Evolutionary conservation across 129 eudicot species (phyloP).

Genomic region (Chrysanthemum seticuspe): DNA sequence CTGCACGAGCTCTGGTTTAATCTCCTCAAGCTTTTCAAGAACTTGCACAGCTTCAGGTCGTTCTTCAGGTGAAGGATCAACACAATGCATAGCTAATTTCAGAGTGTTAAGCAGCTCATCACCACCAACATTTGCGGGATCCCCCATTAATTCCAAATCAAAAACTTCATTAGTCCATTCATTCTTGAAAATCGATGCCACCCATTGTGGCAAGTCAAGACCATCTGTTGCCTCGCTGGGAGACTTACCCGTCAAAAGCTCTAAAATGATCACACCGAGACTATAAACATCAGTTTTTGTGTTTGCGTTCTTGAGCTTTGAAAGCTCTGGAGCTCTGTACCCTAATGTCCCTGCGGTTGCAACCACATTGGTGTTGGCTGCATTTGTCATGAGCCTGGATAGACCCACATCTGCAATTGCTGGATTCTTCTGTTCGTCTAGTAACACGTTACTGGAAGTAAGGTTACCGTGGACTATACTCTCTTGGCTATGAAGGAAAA

Average conservation of each 20-base stretch:
- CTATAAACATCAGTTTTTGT: conserved; percentile 80
- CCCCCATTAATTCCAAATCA: conserved; percentile 83
- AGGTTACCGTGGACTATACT: conserved; percentile 69
- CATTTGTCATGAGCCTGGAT: conserved; percentile 72
- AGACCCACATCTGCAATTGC: conserved; percentile 80
- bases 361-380: conserved; percentile 69
- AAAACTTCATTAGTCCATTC: conserved; percentile 95
- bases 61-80: conserved; percentile 74
- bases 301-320: conserved; percentile 69
- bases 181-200: conserved; percentile 83
- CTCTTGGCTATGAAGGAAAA: conserved; percentile 64
- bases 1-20: conserved; percentile 51
- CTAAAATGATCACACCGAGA: conserved; percentile 84
- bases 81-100: conserved; percentile 83
- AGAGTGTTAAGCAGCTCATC: conserved; percentile 70
- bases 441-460: conserved; percentile 67
- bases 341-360: conserved; percentile 85
- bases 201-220: conserved; percentile 89
- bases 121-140: conserved; percentile 54
- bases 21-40: conserved; percentile 70
- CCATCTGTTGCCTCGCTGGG: conserved; percentile 82
- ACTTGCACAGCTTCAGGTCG: conserved; percentile 74
- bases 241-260: conserved; percentile 83
- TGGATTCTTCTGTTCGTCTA: conserved; percentile 60
- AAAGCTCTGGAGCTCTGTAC: conserved; percentile 89